These are phyloP conservation scores for Pyrus communis DNA, from an alignment of 306 rosid genomes.

Conservation along the genomic window DNA sequence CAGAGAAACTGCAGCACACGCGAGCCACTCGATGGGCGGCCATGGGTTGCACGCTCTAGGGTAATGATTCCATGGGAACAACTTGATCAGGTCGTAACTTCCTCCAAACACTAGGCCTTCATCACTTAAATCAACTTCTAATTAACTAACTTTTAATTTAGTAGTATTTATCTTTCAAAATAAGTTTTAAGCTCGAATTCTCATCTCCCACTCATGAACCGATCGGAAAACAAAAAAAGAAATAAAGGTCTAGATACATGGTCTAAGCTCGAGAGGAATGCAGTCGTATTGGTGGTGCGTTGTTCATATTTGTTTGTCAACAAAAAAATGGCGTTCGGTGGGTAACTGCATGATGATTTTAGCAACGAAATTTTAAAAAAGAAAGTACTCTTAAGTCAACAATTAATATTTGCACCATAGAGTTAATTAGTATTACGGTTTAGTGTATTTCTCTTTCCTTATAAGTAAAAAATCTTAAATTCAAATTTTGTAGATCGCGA, in stretches of 20 bases:
- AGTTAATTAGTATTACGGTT: no score
- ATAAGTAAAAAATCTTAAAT: fast-evolving
- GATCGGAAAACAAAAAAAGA: neutral
- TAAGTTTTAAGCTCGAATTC: neutral
- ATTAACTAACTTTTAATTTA: no score
- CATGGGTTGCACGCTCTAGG: neutral
- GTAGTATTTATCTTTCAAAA: no score
- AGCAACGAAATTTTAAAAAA: neutral
- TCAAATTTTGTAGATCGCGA: no score
- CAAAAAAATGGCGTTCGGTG: neutral
- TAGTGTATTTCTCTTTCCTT: no score
- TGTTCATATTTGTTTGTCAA: neutral
- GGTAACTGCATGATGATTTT: neutral
- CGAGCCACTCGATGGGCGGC: neutral
- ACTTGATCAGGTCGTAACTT: neutral
- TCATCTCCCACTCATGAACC: neutral
- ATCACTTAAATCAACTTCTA: neutral
- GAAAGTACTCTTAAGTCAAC: neutral
- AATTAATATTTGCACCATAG: no score
- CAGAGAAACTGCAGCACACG: neutral
- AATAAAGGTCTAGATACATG: neutral
- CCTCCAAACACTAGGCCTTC: neutral
- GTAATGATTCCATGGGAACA: neutral
- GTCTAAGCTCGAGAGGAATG: neutral
- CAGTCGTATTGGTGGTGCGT: neutral